Evolutionary conservation across 169 alveolate species (phyloP), one percentile per base, ranked within the genome.

Genomic region (Plasmodium falciparum): DNA sequence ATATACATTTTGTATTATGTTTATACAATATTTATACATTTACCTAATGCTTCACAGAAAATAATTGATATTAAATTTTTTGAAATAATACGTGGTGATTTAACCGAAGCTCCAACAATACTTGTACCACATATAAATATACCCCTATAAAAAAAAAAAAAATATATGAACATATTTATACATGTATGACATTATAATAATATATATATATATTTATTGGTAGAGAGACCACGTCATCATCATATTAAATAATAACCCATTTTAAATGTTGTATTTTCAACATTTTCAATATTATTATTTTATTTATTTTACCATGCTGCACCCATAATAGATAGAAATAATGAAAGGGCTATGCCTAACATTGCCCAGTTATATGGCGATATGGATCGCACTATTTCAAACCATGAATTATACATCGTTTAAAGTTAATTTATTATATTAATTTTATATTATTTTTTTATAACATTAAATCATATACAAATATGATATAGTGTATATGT

Each of bases 41-140:
- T 98, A 65, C 99, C 99, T 13, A 98, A 99, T 29, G 99, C 99
- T 91, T 99, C 99, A 94, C 99, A 99, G 95, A 99, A 99, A 90
- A 98, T 99, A 70, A 99, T 97, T 65, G 99, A 96, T 54, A 99
- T 98, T 74, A 99, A 92, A 94, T 98, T 99, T 96, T 99, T 99
- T 29, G 99, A 97, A 70, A 99, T 98, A 72, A 99, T 98, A 89
- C 99, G 97, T 17, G 99, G 99, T 63, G 99, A 97, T 94, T 98
- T 98, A 74, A 99, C 98, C 33, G 99, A 98, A 20, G 99, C 99
- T 2, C 99, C 99, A 62, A 99, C 96, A 26, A 99, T 93, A 72
- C 99, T 95, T 74, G 98, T 96, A 8, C 99, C 99, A 45, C 99
- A 97, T 59, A 98, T 96, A 93, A 97, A 98, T 29, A 99, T 98